Percentiles rank a stretch among this genome's conserved stretches.
phyloP scores from a whole-genome alignment of 106 monocot genomes.

The Posidonia australis region DNA sequence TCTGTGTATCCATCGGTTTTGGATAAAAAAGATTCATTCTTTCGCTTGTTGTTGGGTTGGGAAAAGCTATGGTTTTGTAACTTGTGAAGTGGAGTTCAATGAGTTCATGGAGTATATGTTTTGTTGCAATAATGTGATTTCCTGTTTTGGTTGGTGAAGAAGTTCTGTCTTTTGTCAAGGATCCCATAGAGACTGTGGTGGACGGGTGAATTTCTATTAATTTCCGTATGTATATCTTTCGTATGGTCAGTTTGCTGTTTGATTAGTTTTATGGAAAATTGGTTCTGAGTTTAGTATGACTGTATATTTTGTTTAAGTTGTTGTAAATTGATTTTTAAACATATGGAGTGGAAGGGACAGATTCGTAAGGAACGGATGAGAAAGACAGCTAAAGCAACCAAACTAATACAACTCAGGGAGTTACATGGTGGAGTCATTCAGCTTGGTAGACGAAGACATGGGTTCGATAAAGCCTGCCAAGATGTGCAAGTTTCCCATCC shows the following conservation, averaged over 20 bases:
- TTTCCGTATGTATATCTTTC: neutral
- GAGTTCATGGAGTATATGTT: too few species aligned
- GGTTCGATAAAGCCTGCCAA: slow-evolving; percentile 30
- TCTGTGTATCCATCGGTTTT: too few species aligned
- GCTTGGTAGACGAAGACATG: slow-evolving; percentile 11
- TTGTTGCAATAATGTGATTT: neutral
- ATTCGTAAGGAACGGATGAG: slow-evolving; percentile 4
- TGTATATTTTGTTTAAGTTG: too few species aligned
- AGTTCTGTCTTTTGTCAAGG: neutral
- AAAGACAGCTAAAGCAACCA: slow-evolving; percentile 18
- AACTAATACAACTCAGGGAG: slow-evolving; percentile 55
- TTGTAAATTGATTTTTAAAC: too few species aligned
- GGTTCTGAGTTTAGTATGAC: too few species aligned
- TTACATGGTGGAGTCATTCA: slow-evolving; percentile 40
- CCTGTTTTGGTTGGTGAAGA: neutral
- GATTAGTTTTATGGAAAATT: too few species aligned
- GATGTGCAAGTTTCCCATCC: slow-evolving; percentile 58
- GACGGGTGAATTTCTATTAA: too few species aligned
- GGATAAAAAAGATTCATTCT: neutral
- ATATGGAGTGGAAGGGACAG: neutral
- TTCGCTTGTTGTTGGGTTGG: too few species aligned
- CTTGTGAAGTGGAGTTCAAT: too few species aligned
- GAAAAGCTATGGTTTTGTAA: too few species aligned
- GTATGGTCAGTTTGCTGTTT: neutral
- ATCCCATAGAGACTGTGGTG: too few species aligned